phyloP scores from a whole-genome alignment of 306 rosid species.

The Glycine tomentella region DNA sequence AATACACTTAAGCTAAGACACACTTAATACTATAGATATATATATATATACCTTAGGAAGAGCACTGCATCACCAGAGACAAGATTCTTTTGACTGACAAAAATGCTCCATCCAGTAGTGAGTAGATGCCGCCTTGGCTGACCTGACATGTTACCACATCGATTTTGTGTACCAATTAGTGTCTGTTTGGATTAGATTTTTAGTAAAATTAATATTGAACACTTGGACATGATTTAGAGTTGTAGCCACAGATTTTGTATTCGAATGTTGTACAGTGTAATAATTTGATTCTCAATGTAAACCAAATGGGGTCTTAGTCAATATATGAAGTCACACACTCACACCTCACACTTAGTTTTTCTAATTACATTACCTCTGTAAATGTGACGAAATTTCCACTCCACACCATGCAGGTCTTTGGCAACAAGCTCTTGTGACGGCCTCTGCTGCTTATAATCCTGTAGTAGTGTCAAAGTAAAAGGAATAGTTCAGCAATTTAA shows the following conservation, averaged over 20 bases:
- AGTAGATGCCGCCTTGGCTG: conserved; percentile 99
- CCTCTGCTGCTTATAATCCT: conserved; percentile 96
- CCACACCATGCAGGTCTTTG: conserved; percentile 91
- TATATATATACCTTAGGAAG: conserved; percentile 76
- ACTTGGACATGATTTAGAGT: background rate
- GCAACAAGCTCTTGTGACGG: conserved; percentile 99
- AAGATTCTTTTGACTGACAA: conserved; percentile 93
- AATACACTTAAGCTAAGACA: background rate
- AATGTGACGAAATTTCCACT: conserved; percentile 96
- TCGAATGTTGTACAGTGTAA: background rate
- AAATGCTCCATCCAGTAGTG: conserved; percentile 97
- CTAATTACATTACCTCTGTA: conserved; percentile 72
- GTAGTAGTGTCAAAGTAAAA: background rate
- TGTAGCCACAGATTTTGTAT: background rate
- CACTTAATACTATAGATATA: too few species aligned
- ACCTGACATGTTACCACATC: conserved; percentile 65
- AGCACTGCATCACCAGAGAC: conserved; percentile 99
- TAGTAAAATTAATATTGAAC: background rate
- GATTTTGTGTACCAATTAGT: conserved; percentile 39
- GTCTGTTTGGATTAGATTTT: background rate
- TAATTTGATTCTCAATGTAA: background rate
- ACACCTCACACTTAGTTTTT: conserved; percentile 14
- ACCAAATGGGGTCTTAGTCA: background rate
- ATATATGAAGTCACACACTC: conserved; percentile 41
- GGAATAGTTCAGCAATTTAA: too few species aligned